Evolutionary conservation across 352 stramenopile genomes (phyloP), one percentile per base, ranked within the genome.

Genomic region (Phytophthora aleatoria): DNA sequence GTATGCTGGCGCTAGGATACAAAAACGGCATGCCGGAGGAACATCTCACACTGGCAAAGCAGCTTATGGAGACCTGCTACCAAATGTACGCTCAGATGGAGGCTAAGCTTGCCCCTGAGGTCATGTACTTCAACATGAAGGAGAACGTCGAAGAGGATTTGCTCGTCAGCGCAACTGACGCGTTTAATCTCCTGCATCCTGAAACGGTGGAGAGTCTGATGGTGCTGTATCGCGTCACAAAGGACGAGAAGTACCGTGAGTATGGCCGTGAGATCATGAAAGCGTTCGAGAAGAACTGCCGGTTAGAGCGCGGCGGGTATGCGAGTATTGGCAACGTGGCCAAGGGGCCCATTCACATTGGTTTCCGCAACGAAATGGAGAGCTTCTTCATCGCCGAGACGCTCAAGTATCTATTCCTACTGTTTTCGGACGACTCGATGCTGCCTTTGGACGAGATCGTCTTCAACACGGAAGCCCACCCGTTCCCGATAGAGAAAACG

Each of bases 361-460:
- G 73, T 26, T 91, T 85, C 27, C 74, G 80, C 8, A 73, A 87
- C 74, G 83, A 90, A 57, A 97, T 97, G 89, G 89, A 96, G 61
- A 97, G 87, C 33, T 98, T 95, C 67, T 98, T 97, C 67, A 73
- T 97, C 57, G 89, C 87, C 27, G 92, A 98, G 81, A 98, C 93
- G 61, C 83, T 98, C 69, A 98, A 98, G 80, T 98, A 98, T 73
- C 75, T 98, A 38, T 97, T 97, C 68, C 65, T 98, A 55, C 78
- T 97, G 24, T 97, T 97, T 68, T 89, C 75, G 24, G 82, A 95
- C 52, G 81, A 96, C 54, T 74, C 75, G n/a, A 70, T 96, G 52
- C 50, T 96, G n/a, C 56, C 77, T 16, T 70, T 97, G 38, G 77
- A 96, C 51, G 65, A 95, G 50, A 89, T 94, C 42, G 85, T 97